A percentile compares a stretch with the other conserved stretches of the same genome.
phyloP scores from a whole-genome alignment of 441 rosid species.

The Bruguiera hainesii region DNA sequence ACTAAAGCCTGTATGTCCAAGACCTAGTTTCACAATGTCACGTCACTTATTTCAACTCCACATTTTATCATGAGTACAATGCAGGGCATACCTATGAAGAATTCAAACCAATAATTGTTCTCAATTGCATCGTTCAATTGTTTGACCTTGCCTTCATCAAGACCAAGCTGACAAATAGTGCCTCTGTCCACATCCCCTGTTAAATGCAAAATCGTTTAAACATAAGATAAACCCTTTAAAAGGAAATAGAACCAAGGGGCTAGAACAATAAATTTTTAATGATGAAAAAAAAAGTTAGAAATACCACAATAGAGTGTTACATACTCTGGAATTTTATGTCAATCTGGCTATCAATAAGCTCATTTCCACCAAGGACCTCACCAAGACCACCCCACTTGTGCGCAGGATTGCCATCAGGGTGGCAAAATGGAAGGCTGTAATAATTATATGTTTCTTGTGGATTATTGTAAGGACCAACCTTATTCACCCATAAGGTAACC shows the following conservation, averaged over 20 bases:
- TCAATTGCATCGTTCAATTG: conserved; percentile 90
- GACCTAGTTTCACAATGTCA: background rate
- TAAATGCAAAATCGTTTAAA: background rate
- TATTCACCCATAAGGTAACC: conserved; percentile 97
- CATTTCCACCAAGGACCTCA: conserved; percentile 99
- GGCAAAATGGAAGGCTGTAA: conserved; percentile 98
- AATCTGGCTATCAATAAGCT: conserved; percentile 92
- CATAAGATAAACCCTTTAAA: background rate
- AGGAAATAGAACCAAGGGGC: background rate
- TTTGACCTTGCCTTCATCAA: conserved; percentile 63
- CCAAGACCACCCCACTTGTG: conserved; percentile 99
- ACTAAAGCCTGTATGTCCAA: background rate
- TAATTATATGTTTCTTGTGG: conserved; percentile 99
- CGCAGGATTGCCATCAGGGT: conserved; percentile 45
- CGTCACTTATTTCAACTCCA: background rate
- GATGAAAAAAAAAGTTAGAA: conserved; percentile 12
- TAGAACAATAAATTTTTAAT: background rate
- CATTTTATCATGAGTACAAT: background rate
- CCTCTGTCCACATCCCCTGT: conserved; percentile 68
- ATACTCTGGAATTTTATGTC: conserved; percentile 82
- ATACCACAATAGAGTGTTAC: conserved; percentile 17
- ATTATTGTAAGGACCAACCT: conserved; percentile 99
- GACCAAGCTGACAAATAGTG: conserved; percentile 60
- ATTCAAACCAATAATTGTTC: conserved; percentile 92
- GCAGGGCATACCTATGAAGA: conserved; percentile 79